Base-by-base conservation (phyloP, 352 stramenopile species). In the Phytophthora colocasiae region DNA sequence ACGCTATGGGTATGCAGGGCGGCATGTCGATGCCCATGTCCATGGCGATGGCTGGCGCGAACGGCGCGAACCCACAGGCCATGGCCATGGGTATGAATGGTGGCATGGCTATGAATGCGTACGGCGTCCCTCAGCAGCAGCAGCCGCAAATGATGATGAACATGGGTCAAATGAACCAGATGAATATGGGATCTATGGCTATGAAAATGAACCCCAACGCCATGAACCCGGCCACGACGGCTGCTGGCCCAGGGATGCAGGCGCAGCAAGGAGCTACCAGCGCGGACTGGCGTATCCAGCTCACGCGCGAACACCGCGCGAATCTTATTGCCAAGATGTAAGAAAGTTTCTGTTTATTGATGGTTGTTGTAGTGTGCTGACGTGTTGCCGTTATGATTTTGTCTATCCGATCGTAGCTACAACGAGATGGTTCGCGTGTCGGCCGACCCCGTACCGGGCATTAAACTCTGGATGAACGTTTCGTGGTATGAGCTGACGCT, bases 311-410 rank as follows among this genome's bases (percentile, higher is more conserved):
- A 29, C 86, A 95, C 64, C 86, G 86, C 48, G 81, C 86, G 11
- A 95, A 92, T 54, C 73, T 95, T 40, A 95, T 95, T 50, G 86
- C 86, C 22, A 95, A 95, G 44, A 91, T 95, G 83, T 93, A 87
- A 63, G 81, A 70, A 8, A 26, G 29, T 17, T 47, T 6, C 10
- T 48, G 15, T 41, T 55, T 2, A 17, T 40, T 40, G 12, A 6
- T 60, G 29, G 52, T 72, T 8, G 15, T n/a, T 43, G 9, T 56
- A 48, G 2, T 52, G n/a, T 56, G 41, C 43, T 73, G 32, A 66
- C 48, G 15, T 39, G 15, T 60, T 38, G 26, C 27, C 64, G 27
- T 36, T 36, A 22, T 47, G 41, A 10, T 68, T 22, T 34, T 61
- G 17, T 60, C 46, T 71, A 22, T 59, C 15, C 36, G 41, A 47